Evolutionary conservation across 2,329 filamentous ascomycete species (phyloP), one percentile per base, ranked within the genome.

Genomic region (Phaeoacremonium minimum): DNA sequence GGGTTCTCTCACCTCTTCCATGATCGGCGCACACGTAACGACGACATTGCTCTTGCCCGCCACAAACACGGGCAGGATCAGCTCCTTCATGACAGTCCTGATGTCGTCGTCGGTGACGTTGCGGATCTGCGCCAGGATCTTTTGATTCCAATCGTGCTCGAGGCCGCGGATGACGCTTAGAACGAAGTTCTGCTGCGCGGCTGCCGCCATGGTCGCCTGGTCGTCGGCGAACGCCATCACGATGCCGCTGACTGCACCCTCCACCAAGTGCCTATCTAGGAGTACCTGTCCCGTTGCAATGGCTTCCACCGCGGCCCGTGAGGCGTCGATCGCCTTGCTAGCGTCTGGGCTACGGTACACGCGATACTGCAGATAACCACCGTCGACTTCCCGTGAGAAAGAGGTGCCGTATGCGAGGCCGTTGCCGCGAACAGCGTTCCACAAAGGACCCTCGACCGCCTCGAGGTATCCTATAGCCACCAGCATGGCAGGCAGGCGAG

Each of bases 391-490:
- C 31, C 85, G 82, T 30, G 74, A 74, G 54, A 97, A 95, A 50
- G 76, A 80, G 1, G 85, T 83, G 36, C 90, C 90, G 55, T 98
- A 98, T 1, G 93, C 93, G 35, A 97, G 80, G 30, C 93, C 93
- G 30, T 87, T 93, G 38, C 93, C 93, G 32, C 93, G 87, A 33
- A 97, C 86, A 1, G 88, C 87, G 45, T 85, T 85, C 91, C 93
- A 97, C 19, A 98, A 77, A 1, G 93, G 93, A 0, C 93, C 93
- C 61, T 98, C 93, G 14, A 94, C 85, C 1, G 89, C 83, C 55
- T 96, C 90, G 42, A 98, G 83, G 56, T 96, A 97, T 15, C 89
- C 82, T 33, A 89, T 79, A 1, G 91, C 89, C 7, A 98, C 90
- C 58, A 95, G 78, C 35, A 95, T 73, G 3, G 90, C 83, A 0